Percentiles rank a stretch among this genome's conserved stretches.
Evolutionary conservation across 768 basidiomycete genomes (phyloP).

Genomic region (Galerina sulciceps): DNA sequence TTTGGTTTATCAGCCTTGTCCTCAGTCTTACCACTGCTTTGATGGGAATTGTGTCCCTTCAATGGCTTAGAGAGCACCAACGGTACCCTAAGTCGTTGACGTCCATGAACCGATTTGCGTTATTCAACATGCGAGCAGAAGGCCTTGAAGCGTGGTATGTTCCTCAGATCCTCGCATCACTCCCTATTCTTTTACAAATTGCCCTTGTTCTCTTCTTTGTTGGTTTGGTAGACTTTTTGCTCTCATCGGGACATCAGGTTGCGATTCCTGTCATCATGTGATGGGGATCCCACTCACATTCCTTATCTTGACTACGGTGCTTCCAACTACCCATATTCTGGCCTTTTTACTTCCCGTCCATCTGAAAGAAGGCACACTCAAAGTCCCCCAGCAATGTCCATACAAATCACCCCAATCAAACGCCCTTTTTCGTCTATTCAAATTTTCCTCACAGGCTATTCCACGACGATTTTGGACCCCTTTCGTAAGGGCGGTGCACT

Average conservation of each 20-base stretch:
- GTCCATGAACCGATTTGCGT: neutral
- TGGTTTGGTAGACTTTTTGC: slow-evolving; percentile 1
- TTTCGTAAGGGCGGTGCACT: neutral
- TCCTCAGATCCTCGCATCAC: neutral
- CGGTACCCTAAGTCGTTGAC: neutral
- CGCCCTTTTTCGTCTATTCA: neutral
- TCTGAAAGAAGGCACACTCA: neutral
- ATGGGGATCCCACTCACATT: neutral
- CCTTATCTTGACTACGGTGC: neutral
- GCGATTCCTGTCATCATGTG: neutral
- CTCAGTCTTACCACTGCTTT: slow-evolving; percentile 23
- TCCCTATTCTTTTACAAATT: slow-evolving; percentile 2
- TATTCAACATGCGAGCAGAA: slow-evolving; percentile 5
- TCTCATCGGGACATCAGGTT: neutral
- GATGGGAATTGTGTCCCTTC: slow-evolving; percentile 18
- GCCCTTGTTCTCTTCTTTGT: slow-evolving; percentile 5
- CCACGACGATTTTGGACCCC: neutral
- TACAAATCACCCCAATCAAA: slow-evolving; percentile 2
- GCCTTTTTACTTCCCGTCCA: neutral
- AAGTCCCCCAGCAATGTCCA: neutral
- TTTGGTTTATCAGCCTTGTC: slow-evolving; percentile 27
- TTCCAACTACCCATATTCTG: neutral
- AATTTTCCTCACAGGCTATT: neutral
- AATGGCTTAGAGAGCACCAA: slow-evolving; percentile 17
- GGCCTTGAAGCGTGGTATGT: slow-evolving; percentile 6